A percentile compares a stretch with the other conserved stretches of the same genome.
phyloP scores from a whole-genome alignment of 1,284 basidiomycete genomes.

The Veloboletus limbatus region DNA sequence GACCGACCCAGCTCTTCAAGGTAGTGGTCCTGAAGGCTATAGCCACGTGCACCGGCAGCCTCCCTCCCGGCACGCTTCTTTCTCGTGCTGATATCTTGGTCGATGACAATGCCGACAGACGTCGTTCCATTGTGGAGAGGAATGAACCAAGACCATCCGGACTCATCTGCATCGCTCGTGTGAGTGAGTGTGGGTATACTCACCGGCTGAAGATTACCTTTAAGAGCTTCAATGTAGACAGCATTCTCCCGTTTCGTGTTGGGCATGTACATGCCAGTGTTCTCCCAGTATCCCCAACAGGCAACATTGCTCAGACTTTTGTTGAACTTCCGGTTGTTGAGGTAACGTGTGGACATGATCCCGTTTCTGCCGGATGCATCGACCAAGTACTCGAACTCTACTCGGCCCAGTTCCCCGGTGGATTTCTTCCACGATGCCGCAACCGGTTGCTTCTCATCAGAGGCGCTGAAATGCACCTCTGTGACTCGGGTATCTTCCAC shows the following conservation, averaged over 20 bases:
- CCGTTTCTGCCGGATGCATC: slow-evolving; percentile 4
- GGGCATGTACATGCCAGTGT: slow-evolving; percentile 1
- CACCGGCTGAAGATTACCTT: too few relatives aligned
- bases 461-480: neutral
- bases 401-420: neutral
- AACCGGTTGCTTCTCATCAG: too few relatives aligned
- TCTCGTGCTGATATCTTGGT: slow-evolving; percentile 1
- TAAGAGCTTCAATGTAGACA: too few relatives aligned
- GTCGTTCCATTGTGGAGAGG: too few relatives aligned
- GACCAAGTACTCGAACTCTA: slow-evolving; percentile 3
- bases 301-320: slow-evolving; percentile 2
- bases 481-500: neutral
- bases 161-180: too few relatives aligned
- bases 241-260: too few relatives aligned
- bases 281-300: slow-evolving; percentile 5
- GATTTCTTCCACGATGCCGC: neutral
- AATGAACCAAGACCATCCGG: too few relatives aligned
- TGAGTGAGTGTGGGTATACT: too few relatives aligned
- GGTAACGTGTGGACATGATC: slow-evolving; percentile 1
- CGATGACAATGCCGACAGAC: slow-evolving; percentile 1
- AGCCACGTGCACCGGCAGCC: neutral
- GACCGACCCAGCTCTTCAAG: neutral
- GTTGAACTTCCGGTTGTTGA: slow-evolving; percentile 3
- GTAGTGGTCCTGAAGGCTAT: neutral
- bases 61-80: slow-evolving; percentile 3